These are phyloP conservation scores for Picea glauca DNA, from an alignment of 75 land plant genomes.

Conservation along the genomic window DNA sequence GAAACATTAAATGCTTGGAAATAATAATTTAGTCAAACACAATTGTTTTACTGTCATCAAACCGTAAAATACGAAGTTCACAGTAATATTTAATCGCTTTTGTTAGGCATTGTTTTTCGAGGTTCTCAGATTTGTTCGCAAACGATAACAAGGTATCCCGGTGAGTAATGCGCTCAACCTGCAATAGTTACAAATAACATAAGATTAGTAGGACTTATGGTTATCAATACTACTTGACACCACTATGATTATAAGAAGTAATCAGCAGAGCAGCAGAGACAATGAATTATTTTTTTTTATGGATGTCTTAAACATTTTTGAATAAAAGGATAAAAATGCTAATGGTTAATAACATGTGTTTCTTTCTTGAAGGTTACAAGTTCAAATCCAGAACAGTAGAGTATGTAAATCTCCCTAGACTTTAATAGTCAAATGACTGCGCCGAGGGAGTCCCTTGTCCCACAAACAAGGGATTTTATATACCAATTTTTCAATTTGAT, in stretches of 20 bases:
- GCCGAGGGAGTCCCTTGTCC: too few species aligned
- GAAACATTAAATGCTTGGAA: neutral
- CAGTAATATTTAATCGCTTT: conserved; percentile 91
- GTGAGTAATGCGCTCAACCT: conserved; percentile 90
- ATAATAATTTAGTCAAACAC: conserved; percentile 33
- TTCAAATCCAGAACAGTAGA: too few species aligned
- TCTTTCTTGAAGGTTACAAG: too few species aligned
- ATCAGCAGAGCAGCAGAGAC: neutral
- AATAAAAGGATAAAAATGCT: too few species aligned
- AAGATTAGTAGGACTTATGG: neutral
- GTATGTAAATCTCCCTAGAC: too few species aligned
- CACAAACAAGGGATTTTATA: too few species aligned
- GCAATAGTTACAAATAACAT: conserved; percentile 5
- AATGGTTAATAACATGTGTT: too few species aligned
- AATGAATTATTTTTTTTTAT: too few species aligned
- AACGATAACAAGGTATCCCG: conserved; percentile 69
- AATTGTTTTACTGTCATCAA: conserved; percentile 74
- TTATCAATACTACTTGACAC: neutral
- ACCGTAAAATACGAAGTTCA: conserved; percentile 78
- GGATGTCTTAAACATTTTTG: too few species aligned
- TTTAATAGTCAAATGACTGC: too few species aligned
- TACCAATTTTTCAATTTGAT: too few species aligned
- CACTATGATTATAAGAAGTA: neutral
- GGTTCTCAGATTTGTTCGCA: conserved; percentile 85
- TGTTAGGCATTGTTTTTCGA: conserved; percentile 86